Evolutionary conservation across 768 basidiomycete genomes (phyloP), one percentile per base, ranked within the genome.

Genomic region (Termitomyces sp.): DNA sequence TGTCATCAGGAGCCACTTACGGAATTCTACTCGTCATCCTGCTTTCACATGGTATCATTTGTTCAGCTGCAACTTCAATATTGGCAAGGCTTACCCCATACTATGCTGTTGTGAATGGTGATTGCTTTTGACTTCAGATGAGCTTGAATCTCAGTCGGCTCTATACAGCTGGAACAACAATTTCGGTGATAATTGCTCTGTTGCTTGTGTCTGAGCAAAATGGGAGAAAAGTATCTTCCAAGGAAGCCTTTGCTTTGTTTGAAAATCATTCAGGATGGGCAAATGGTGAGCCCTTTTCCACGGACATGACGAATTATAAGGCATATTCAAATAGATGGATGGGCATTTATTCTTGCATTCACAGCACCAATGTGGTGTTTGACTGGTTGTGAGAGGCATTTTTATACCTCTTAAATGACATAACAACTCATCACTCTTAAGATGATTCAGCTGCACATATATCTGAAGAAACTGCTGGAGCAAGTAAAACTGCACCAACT

Each of bases 301-400:
- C 7, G 30, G 30, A 30, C 30, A 5, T 30, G 5, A 30, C 5
- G 30, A 7, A 30, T 5, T 7, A 30, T 30, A 7, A 30, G 3
- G 14, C 13, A 46, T 45, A 16, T 35, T 28, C 5, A 10, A 33
- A n/a, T 62, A 88, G 87, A 78, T 68, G 85, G 83, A 14, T 88
- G 87, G 87, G 85, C 87, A 1, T 89, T 89, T 68, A 73, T 88
- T 61, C 67, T 89, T 44, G 78, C 88, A 0, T 88, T 90, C 65
- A 87, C 86, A 0, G 75, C 88, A 2, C 85, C 87, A 0, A 89
- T 89, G 88, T 89, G 87, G 87, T 88, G 86, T 3, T 70, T 90
- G 55, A 89, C 88, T 2, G 88, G 87, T 59, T 90, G 87, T 88
- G 55, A 62, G 85, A 69, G 26, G 7, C 41, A 50, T 36, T 32